These are phyloP conservation scores for Arthrobotrys sinensis DNA, from an alignment of 2,329 filamentous ascomycete genomes.

Conservation along the genomic window DNA sequence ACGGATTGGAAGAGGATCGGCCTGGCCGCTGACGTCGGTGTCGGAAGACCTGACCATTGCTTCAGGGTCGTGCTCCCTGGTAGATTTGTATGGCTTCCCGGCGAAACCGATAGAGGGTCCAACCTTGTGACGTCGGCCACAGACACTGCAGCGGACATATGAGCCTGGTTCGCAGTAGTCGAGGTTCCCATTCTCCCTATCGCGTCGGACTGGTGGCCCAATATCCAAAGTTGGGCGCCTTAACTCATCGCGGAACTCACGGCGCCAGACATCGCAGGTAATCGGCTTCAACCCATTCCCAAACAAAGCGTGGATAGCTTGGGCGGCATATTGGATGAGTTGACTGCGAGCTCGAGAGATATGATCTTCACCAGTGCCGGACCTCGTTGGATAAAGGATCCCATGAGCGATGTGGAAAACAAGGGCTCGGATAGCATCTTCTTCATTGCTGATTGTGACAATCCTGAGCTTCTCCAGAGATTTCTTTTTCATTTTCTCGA, in stretches of 20 bases:
- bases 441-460: background rate
- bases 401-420: slow-evolving; percentile 26
- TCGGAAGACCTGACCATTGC: slow-evolving; percentile 12
- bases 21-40: slow-evolving; percentile 11
- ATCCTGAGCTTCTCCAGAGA: background rate
- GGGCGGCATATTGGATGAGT: slow-evolving; percentile 1
- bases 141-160: slow-evolving; percentile 41
- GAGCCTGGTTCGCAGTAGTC: background rate
- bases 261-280: slow-evolving; percentile 35
- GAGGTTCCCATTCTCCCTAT: background rate
- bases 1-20: background rate
- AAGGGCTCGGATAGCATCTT: slow-evolving; percentile 24
- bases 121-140: slow-evolving; percentile 38
- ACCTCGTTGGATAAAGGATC: slow-evolving; percentile 23
- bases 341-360: slow-evolving; percentile 10
- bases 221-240: slow-evolving; percentile 1
- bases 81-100: slow-evolving; percentile 35
- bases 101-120: slow-evolving; percentile 24
- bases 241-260: slow-evolving; percentile 47
- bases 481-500: slow-evolving; percentile 1
- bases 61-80: slow-evolving; percentile 18
- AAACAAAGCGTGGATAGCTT: slow-evolving; percentile 27
- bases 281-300: slow-evolving; percentile 21
- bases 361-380: background rate
- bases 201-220: slow-evolving; percentile 6